Evolutionary conservation across 2,329 filamentous ascomycete genomes (phyloP), one percentile per base, ranked within the genome.

Genomic region (Paecilomyces niveus): DNA sequence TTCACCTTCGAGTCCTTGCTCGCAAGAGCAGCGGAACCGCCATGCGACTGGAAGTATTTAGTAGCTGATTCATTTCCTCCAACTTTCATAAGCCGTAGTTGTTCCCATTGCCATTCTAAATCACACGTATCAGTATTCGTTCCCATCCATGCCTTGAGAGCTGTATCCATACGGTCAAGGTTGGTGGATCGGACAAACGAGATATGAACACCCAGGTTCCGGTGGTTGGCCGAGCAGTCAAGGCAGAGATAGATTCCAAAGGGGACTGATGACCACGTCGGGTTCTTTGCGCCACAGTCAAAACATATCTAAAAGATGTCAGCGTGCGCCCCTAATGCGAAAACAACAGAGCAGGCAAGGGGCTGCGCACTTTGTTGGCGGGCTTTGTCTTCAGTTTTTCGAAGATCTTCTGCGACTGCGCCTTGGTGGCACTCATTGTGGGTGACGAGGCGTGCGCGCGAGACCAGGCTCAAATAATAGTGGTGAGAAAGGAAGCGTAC

Each of bases 101-200:
- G 94, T 66, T 97, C 92, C 94, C 94, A 99, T 89, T 97, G 92
- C 94, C 94, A 99, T 80, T 90, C 88, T 90, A 68, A 39, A 53
- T 32, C 29, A 53, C 55, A 54, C n/a, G 24, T 45, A 58, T 74
- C 63, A 72, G 68, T 54, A 52, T 58, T 54, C 22, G 49, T 54
- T 39, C 18, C 8, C 10, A 13, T 11, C 22, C 15, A n/a, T 51
- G 21, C 33, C 39, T 39, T 13, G 55, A 29, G 35, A 49, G 32
- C 52, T 57, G 60, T 31, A 72, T 68, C 81, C 91, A 72, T 89
- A 97, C 93, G 92, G 76, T 99, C 94, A 75, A 99, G 89, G 76
- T 97, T 97, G 62, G 93, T 97, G 62, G 93, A 97, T 70, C 94
- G 89, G 70, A 99, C 94, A 81, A 99, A 99, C 67, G 93, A 97